These are phyloP conservation scores for Coemansia sp. DNA, from an alignment of 192 early-diverging fungal species.

Conservation along the genomic window DNA sequence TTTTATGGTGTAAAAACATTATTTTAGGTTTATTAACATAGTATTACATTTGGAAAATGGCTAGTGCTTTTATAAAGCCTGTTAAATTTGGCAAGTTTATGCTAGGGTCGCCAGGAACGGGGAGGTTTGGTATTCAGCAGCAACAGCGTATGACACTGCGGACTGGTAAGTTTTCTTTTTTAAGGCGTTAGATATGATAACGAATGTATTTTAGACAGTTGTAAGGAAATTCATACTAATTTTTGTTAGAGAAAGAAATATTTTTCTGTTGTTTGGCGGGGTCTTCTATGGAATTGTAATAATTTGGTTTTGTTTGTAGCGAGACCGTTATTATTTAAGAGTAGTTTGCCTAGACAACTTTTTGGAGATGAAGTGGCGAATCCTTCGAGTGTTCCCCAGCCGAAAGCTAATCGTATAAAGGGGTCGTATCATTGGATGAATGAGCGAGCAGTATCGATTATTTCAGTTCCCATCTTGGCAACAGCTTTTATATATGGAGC, in stretches of 20 bases:
- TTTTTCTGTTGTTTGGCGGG: too few relatives aligned
- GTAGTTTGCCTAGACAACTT: constrained; percentile 17
- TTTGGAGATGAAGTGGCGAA: constrained; percentile 53
- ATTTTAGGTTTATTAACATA: too few relatives aligned
- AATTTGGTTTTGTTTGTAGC: constrained; percentile 2
- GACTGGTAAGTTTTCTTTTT: too few relatives aligned
- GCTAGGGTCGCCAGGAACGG: background rate
- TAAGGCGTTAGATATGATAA: too few relatives aligned
- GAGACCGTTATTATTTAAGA: constrained; percentile 33
- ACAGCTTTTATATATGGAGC: constrained; percentile 80
- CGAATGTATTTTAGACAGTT: too few relatives aligned
- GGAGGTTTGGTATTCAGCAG: background rate
- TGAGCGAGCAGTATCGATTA: constrained; percentile 81
- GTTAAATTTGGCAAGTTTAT: too few relatives aligned
- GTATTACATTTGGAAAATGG: background rate
- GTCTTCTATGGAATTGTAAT: background rate
- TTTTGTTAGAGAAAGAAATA: background rate
- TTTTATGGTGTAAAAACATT: too few relatives aligned
- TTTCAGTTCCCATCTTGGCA: constrained; percentile 72
- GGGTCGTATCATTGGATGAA: constrained; percentile 97
- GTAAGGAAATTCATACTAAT: too few relatives aligned
- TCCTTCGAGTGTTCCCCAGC: constrained; percentile 52
- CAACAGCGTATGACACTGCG: background rate
- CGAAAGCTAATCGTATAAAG: constrained; percentile 61
- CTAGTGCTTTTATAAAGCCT: too few relatives aligned